A percentile compares a stretch with the other conserved stretches of the same genome.
Evolutionary conservation across 1,284 basidiomycete genomes (phyloP).

Genomic region (Irpex sp.): DNA sequence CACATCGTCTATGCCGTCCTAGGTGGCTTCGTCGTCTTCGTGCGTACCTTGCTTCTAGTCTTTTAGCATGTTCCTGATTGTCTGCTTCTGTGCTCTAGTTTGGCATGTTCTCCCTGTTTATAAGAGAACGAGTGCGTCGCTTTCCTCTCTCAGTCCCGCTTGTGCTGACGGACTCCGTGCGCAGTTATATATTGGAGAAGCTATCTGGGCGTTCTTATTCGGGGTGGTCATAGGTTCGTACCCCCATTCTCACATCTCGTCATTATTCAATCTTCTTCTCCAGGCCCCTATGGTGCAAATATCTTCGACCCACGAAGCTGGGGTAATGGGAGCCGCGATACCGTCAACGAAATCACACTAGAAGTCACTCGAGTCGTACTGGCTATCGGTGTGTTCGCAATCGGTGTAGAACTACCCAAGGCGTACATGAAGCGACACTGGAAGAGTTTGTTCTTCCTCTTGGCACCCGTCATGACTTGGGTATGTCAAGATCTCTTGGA

Average conservation of each 20-base stretch:
- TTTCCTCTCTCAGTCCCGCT: not conserved
- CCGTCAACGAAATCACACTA: conserved; percentile 71
- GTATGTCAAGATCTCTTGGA: conserved; percentile 38
- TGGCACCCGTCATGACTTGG: conserved; percentile 90
- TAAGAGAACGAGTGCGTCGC: conserved; percentile 78
- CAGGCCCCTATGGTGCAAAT: conserved; percentile 82
- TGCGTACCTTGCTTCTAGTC: conserved; percentile 34
- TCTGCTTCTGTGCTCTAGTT: conserved; percentile 48
- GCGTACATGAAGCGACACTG: conserved; percentile 91
- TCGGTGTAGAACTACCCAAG: conserved; percentile 94
- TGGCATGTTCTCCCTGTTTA: conserved; percentile 91
- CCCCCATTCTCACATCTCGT: not conserved
- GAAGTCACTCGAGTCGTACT: conserved; percentile 96
- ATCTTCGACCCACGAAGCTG: conserved; percentile 87
- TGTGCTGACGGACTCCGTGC: conserved; percentile 4
- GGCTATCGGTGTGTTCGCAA: conserved; percentile 96
- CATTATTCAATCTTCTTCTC: conserved; percentile 3
- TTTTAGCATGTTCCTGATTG: conserved; percentile 4
- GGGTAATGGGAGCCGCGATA: conserved; percentile 54
- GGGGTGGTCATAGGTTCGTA: conserved; percentile 83
- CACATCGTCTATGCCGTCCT: conserved; percentile 82
- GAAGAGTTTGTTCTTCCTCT: conserved; percentile 83
- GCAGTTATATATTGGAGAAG: conserved; percentile 92
- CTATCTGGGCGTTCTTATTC: conserved; percentile 92
- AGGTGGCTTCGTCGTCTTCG: conserved; percentile 78